Evolutionary conservation across 1,284 basidiomycete genomes (phyloP).

Genomic region (Ganoderma lucidum): DNA sequence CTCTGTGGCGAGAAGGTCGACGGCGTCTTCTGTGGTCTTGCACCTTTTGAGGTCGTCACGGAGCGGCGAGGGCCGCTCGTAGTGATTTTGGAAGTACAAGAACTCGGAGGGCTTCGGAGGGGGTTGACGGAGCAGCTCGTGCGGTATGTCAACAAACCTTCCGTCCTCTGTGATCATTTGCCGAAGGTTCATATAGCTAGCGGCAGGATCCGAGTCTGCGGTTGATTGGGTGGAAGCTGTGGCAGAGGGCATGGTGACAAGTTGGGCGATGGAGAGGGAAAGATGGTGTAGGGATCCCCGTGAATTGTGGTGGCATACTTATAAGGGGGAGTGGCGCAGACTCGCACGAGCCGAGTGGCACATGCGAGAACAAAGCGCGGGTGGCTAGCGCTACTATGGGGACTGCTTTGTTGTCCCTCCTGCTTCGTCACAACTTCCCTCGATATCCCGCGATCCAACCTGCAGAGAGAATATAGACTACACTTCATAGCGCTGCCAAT

Average conservation of each 20-base stretch:
- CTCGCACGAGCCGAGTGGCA: slow-evolving; percentile 8
- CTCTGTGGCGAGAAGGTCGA: slow-evolving; percentile 29
- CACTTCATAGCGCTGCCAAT: too few relatives aligned
- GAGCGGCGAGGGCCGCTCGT: neutral
- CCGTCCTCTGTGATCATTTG: slow-evolving; percentile 25
- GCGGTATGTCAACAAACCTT: slow-evolving; percentile 24
- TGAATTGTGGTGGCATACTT: neutral
- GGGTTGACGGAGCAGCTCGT: slow-evolving; percentile 18
- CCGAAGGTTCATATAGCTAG: slow-evolving; percentile 1
- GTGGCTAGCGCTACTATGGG: neutral
- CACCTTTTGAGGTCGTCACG: slow-evolving; percentile 18
- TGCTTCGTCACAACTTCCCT: too few relatives aligned
- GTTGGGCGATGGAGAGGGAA: slow-evolving; percentile 6
- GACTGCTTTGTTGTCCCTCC: neutral
- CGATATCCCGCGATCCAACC: too few relatives aligned
- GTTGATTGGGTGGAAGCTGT: neutral
- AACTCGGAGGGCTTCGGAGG: slow-evolving; percentile 24
- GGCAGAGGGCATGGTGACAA: slow-evolving; percentile 11
- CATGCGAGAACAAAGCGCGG: slow-evolving; percentile 8
- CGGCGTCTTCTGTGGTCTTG: slow-evolving; percentile 21
- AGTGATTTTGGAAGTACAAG: slow-evolving; percentile 29
- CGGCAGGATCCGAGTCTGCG: neutral
- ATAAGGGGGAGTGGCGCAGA: neutral
- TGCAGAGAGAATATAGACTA: too few relatives aligned
- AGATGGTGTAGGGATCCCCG: neutral